These are phyloP conservation scores for Laburnicola sp. DNA, from an alignment of 2,329 filamentous ascomycete genomes.

Conservation along the genomic window DNA sequence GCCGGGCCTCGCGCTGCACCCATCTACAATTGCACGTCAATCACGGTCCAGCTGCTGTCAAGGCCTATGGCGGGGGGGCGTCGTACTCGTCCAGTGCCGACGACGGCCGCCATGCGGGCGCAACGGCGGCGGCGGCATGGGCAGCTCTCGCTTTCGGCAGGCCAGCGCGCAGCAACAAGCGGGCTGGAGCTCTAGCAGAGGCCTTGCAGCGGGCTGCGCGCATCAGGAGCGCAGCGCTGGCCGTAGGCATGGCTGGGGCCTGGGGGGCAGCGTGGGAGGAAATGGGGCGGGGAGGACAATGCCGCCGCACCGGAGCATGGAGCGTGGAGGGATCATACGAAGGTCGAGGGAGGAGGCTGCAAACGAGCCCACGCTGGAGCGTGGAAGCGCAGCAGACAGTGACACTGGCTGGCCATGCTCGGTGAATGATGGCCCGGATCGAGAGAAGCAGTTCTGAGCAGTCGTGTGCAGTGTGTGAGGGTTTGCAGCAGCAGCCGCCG, in stretches of 20 bases:
- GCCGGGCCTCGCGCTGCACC: conserved; percentile 87
- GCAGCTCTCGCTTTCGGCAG: conserved; percentile 19
- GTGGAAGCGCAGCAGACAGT: too few relatives aligned
- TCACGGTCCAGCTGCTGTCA: background rate
- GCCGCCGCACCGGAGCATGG: background rate
- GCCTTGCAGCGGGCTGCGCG: conserved; percentile 8
- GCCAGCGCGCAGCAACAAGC: background rate
- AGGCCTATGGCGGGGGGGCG: conserved; percentile 17
- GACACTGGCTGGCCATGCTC: background rate
- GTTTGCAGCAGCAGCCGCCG: background rate
- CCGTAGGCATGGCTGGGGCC: conserved; percentile 25
- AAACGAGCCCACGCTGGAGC: too few relatives aligned
- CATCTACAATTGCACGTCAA: conserved; percentile 61
- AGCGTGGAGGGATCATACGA: too few relatives aligned
- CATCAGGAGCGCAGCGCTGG: conserved; percentile 9
- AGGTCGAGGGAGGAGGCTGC: background rate
- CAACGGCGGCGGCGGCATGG: conserved; percentile 39
- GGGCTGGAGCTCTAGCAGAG: conserved; percentile 16
- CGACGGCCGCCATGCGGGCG: conserved; percentile 62
- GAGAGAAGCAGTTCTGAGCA: background rate
- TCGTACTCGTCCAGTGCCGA: conserved; percentile 63
- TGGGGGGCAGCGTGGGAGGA: conserved; percentile 8
- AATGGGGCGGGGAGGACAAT: conserved; percentile 17
- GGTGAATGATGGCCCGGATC: background rate
- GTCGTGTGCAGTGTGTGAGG: background rate